phyloP scores from a whole-genome alignment of 345 rosid genomes.

The Leavenworthia alabamica region DNA sequence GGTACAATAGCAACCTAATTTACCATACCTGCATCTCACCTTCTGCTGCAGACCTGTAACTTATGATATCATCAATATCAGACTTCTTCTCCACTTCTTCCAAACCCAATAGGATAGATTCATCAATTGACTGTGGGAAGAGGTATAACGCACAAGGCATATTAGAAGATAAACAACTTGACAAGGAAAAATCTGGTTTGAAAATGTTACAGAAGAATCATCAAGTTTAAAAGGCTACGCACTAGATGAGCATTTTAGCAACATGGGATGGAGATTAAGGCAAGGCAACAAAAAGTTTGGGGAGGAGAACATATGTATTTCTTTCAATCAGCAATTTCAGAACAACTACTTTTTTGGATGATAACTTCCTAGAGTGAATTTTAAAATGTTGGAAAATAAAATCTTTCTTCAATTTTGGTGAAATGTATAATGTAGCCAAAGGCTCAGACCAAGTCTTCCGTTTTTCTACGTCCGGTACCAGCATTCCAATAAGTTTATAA shows the following conservation, averaged over 20 bases:
- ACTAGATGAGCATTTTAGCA: background rate
- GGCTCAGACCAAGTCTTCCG: background rate
- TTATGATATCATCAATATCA: slow-evolving; percentile 78
- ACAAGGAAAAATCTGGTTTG: background rate
- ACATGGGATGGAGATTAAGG: slow-evolving; percentile 2
- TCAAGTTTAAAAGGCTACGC: background rate
- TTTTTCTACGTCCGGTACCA: background rate
- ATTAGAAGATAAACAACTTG: slow-evolving; percentile 13
- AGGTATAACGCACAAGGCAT: slow-evolving; percentile 26
- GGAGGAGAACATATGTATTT: slow-evolving; percentile 5
- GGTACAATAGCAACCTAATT: slow-evolving; percentile 16
- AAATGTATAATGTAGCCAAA: slow-evolving; percentile 6
- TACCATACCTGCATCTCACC: slow-evolving; percentile 69
- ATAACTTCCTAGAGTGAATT: background rate
- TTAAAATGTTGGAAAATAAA: background rate
- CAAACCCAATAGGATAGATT: slow-evolving; percentile 54
- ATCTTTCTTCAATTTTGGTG: background rate
- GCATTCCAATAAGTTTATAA: background rate
- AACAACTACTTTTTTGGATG: slow-evolving; percentile 1
- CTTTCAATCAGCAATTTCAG: slow-evolving; percentile 2
- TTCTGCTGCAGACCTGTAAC: slow-evolving; percentile 81
- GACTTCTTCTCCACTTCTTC: slow-evolving; percentile 87
- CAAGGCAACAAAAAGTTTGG: background rate
- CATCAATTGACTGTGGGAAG: slow-evolving; percentile 56
- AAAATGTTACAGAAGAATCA: background rate